Conservation (phyloP, 768 basidiomycete genomes). For the Tylopilus cervinicoccineus region DNA sequence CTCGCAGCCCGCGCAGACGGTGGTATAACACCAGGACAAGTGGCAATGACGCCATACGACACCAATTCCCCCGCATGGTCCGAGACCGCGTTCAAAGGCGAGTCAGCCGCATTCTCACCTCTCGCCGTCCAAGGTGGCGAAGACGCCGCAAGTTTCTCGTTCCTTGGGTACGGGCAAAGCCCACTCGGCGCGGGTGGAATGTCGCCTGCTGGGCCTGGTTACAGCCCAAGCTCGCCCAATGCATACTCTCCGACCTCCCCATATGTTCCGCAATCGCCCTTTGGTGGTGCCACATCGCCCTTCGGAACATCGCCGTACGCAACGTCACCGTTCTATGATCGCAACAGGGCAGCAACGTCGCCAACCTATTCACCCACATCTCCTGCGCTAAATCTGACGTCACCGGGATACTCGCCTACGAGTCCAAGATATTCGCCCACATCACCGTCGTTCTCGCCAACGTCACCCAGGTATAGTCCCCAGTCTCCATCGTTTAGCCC, state of each 20-base stretch:
- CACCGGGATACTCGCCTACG: conserved; percentile 43
- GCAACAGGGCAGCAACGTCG: conserved; percentile 62
- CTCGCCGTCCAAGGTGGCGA: conserved; percentile 85
- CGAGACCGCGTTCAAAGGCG: conserved; percentile 73
- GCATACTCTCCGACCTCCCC: conserved; percentile 89
- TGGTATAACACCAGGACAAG: conserved; percentile 88
- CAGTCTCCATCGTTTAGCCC: conserved; percentile 90
- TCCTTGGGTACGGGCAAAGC: conserved; percentile 79
- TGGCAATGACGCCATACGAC: conserved; percentile 96
- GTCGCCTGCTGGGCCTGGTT: conserved; percentile 85
- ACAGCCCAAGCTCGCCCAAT: conserved; percentile 90
- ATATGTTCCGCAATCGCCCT: conserved; percentile 83
- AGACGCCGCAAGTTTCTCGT: conserved; percentile 70
- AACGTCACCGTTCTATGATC: conserved; percentile 79
- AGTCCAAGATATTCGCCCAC: too few species aligned
- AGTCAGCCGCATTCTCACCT: conserved; percentile 92
- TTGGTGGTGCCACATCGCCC: conserved; percentile 76
- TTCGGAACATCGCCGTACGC: conserved; percentile 79
- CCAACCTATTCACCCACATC: conserved; percentile 90
- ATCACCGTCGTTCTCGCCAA: too few species aligned
- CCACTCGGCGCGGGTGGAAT: conserved; percentile 80
- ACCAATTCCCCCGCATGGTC: conserved; percentile 85
- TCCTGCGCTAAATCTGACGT: conserved; percentile 56
- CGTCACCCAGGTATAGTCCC: conserved; percentile 77
- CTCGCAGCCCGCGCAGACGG: conserved; percentile 76